Base-by-base conservation (phyloP, 169 alveolate species). In the Plasmodium fragile region DNA sequence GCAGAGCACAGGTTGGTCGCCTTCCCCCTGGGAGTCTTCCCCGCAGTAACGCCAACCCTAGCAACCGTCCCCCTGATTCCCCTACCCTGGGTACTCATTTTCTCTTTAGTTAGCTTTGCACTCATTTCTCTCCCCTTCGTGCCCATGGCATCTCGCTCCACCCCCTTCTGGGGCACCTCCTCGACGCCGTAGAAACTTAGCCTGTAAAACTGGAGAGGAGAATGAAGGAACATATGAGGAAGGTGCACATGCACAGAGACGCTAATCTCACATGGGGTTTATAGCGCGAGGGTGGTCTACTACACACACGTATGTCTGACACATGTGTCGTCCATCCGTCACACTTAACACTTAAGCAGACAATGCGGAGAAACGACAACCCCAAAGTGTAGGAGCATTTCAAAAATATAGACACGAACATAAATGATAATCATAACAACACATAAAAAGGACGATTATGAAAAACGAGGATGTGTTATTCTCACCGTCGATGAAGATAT, bases 181-280 rank as follows among this genome's bases (percentile, higher is more conserved):
- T 85, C 81, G 22, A 85, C 79, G 11, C 93, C 93, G 34, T 85
- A 85, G 39, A 85, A 75, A 34, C 93, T 85, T 36, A 85, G 22
- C 41, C 93, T 85, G 70, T 85, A 85, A 85, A 85, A 85, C 93
- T 85, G 82, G 22, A 3, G 25, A 10, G 78, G 30, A 18, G n/a
- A 49, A 18, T 18, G 13, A 59, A 34, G 28, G 41, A 22, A 16
- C 16, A 18, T 25, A 16, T 7, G 36, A 36, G 53, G 70, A 73
- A 71, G 28, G 22, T 10, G 32, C 52, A 18, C 25, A 10, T 16
- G 16, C 32, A 43, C 55, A 78, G 22, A 41, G 52, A 13, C 52
- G 52, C 13, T 49, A 49, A 49, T 11, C 18, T 49, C 16, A 11
- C 5, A 45, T 16, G 59, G 13, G 59, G 59, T n/a, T n/a, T n/a